phyloP scores from a whole-genome alignment of 1,139 yeast genomes.

The Pichia sp. region DNA sequence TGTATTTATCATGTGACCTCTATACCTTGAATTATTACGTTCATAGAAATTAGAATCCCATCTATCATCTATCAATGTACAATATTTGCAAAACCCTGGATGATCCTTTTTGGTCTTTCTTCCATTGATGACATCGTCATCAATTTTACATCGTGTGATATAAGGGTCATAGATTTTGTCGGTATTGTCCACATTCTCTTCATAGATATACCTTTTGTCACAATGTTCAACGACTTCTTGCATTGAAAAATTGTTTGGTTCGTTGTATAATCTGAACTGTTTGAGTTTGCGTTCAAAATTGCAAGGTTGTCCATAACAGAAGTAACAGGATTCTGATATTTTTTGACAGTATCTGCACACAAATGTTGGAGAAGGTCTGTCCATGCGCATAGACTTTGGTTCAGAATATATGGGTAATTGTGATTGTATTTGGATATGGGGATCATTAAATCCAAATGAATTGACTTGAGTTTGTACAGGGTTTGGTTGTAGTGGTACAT shows the following conservation, averaged over 20 bases:
- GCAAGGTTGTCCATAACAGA: constrained; percentile 7
- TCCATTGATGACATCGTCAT: constrained; percentile 7
- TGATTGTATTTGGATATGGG: too few species aligned
- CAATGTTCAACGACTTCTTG: constrained; percentile 7
- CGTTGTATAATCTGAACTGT: constrained; percentile 8
- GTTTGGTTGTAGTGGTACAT: too few species aligned
- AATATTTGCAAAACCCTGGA: constrained; percentile 15
- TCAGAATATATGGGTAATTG: too few species aligned
- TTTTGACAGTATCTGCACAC: constrained; percentile 11
- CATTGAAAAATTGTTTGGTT: constrained; percentile 5
- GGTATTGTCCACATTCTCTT: constrained; percentile 7
- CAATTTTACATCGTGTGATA: constrained; percentile 10
- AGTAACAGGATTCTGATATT: constrained; percentile 9
- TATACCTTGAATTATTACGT: constrained; percentile 15
- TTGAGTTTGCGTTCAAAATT: constrained; percentile 9
- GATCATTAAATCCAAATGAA: too few species aligned
- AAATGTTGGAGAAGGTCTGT: constrained; percentile 6
- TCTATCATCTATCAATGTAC: constrained; percentile 4
- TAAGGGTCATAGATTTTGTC: constrained; percentile 7
- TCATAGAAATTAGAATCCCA: constrained; percentile 14
- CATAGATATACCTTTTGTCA: constrained; percentile 7
- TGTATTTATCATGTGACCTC: constrained; percentile 17
- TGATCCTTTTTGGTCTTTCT: constrained; percentile 14
- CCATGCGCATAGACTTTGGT: constrained; percentile 55
- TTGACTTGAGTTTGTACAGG: too few species aligned